Evolutionary conservation across 345 rosid species (phyloP).

Genomic region (Sonneratia alba): DNA sequence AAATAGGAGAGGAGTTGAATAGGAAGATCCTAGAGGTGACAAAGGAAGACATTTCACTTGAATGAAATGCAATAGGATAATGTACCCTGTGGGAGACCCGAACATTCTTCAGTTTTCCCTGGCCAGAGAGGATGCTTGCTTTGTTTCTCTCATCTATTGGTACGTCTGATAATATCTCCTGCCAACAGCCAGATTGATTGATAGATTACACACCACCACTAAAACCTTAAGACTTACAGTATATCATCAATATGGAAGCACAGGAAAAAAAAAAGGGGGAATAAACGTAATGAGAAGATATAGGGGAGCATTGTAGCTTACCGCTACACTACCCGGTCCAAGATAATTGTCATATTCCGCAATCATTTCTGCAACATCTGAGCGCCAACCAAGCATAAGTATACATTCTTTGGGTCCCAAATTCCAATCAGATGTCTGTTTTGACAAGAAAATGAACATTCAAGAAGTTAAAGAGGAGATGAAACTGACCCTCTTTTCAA

Average conservation of each 20-base stretch:
- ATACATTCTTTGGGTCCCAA: constrained; percentile 75
- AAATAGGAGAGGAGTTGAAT: constrained; percentile 9
- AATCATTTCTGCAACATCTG: constrained; percentile 78
- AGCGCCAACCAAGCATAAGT: constrained; percentile 93
- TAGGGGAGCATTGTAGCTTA: constrained; percentile 18
- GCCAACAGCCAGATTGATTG: constrained; percentile 8
- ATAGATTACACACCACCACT: neutral
- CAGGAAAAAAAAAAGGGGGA: neutral
- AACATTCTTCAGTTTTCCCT: constrained; percentile 45
- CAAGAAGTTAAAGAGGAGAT: neutral
- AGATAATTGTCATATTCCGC: constrained; percentile 93
- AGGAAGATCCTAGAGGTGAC: constrained; percentile 4
- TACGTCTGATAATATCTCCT: constrained; percentile 91
- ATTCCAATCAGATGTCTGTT: constrained; percentile 55
- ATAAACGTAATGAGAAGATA: neutral
- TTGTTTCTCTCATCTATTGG: constrained; percentile 65
- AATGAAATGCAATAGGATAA: neutral
- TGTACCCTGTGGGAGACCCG: constrained; percentile 60
- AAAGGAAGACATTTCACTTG: neutral
- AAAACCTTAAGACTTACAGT: neutral
- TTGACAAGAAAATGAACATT: constrained; percentile 12
- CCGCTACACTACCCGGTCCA: constrained; percentile 91
- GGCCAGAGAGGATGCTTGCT: constrained; percentile 26
- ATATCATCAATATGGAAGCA: neutral
- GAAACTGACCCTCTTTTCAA: neutral